Base-by-base conservation (phyloP, 2,329 filamentous ascomycete species). In the Alternaria sp. region DNA sequence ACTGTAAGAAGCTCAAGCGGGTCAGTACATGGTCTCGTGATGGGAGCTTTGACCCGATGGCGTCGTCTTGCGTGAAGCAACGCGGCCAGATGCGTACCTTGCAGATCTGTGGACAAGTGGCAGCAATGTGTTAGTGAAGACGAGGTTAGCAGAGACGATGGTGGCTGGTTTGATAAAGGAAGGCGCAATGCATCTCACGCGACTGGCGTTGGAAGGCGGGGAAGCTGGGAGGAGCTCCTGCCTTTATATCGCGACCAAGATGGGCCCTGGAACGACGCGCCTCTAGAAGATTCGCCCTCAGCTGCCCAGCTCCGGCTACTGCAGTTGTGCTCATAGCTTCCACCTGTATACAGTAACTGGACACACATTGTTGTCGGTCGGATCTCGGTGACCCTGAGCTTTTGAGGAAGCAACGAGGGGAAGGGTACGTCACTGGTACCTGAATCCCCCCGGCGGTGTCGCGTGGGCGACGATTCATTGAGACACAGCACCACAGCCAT, bases 21-120 rank as follows among this genome's bases (percentile, higher is more conserved):
- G 69, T 78, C 74, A 73, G 73, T 73, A 61, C 66, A 58, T 61
- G 70, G 73, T 79, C 76, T 73, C 77, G 77, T 74, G 76, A 75
- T 69, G 51, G 57, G 59, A 74, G 74, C 75, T 74, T 68, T 68
- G 74, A 62, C 74, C 70, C 72, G 72, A 73, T 70, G 59, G 63
- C 63, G 64, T 66, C 58, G 53, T 70, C 57, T 60, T 66, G 56
- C 55, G 62, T 68, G 66, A 66, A 65, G 50, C 65, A 62, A 64
- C 68, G 62, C 64, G 62, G 64, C 61, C 59, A 30, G 36, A 32
- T 54, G 62, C 66, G 67, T 75, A 78, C 74, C 73, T 77, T 73
- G 70, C 69, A 71, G 71, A 63, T 66, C 55, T 59, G 45, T 58
- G 28, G 57, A 58, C 63, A 57, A 47, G 58, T 53, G 49, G 25